A percentile compares a stretch with the other conserved stretches of the same genome.
Conservation (phyloP, 768 basidiomycete species). For the Boletus vermiculosoides region DNA sequence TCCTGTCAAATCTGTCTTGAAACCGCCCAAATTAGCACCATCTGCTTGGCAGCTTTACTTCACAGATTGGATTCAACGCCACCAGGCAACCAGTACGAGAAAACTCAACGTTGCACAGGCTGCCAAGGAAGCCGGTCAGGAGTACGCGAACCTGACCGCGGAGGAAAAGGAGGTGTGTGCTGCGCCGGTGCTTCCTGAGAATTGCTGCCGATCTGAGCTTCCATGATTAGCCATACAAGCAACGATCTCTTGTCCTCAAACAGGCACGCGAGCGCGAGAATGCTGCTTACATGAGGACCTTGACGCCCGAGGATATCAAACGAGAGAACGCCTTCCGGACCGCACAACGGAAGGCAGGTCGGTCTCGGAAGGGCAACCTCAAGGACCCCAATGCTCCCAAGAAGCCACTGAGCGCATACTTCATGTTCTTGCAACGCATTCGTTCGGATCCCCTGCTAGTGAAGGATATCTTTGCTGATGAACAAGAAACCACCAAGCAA, state of each 20-base stretch:
- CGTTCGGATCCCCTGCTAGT: constrained; percentile 76
- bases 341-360: constrained; percentile 90
- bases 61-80: constrained; percentile 89
- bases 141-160: constrained; percentile 73
- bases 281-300: constrained; percentile 78
- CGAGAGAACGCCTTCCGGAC: constrained; percentile 90
- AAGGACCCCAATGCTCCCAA: constrained; percentile 97
- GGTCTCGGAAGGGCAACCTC: constrained; percentile 90
- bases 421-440: constrained; percentile 92
- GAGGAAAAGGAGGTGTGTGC: constrained; percentile 80
- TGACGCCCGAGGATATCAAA: constrained; percentile 93
- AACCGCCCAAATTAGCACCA: constrained; percentile 87
- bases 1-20: constrained; percentile 72
- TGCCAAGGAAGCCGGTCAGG: constrained; percentile 90
- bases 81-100: constrained; percentile 72
- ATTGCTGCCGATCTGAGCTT: constrained; percentile 19
- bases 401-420: constrained; percentile 92
- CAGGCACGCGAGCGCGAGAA: constrained; percentile 82
- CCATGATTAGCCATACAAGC: constrained; percentile 71
- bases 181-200: constrained; percentile 26
- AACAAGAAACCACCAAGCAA: constrained; percentile 92
- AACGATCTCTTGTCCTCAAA: constrained; percentile 80
- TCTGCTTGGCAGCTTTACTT: constrained; percentile 98
- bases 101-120: constrained; percentile 95
- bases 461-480: constrained; percentile 79